Conservation (phyloP, 1,284 basidiomycete genomes). For the Sporisorium sorghi region DNA sequence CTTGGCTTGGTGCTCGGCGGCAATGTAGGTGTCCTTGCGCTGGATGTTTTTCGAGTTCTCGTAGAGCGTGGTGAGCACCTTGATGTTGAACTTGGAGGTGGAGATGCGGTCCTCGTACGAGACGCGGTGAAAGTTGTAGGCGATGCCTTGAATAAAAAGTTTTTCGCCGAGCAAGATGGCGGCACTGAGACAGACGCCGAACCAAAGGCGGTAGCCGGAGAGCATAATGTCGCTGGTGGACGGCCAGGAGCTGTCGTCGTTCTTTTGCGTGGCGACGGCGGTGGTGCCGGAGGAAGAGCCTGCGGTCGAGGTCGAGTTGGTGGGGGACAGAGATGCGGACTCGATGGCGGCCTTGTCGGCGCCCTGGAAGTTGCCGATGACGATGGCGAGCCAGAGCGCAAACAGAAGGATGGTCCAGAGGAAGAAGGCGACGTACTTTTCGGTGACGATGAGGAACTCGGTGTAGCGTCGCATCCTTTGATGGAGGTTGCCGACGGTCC, state of each 20-base stretch:
- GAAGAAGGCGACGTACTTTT: conserved; percentile 74
- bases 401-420: conserved; percentile 78
- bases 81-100: conserved; percentile 84
- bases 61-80: conserved; percentile 81
- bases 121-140: conserved; percentile 83
- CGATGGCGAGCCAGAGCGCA: conserved; percentile 68
- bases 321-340: conserved; percentile 28
- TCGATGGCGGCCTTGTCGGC: conserved; percentile 39
- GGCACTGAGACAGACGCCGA: conserved; percentile 80
- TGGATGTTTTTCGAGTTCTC: conserved; percentile 74
- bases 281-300: conserved; percentile 28
- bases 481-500: conserved; percentile 67
- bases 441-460: conserved; percentile 74
- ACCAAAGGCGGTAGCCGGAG: conserved; percentile 69
- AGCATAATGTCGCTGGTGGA: conserved; percentile 69
- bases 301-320: conserved; percentile 47
- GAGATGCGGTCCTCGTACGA: conserved; percentile 88
- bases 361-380: conserved; percentile 64
- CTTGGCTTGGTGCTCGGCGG: conserved; percentile 49
- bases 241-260: conserved; percentile 37
- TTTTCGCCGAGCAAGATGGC: conserved; percentile 84
- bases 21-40: conserved; percentile 50
- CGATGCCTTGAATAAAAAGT: conserved; percentile 79
- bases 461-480: conserved; percentile 72
- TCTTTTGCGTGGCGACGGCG: conserved; percentile 15